These are phyloP conservation scores for Xylaria sp. DNA, from an alignment of 2,329 filamentous ascomycete genomes.

Conservation along the genomic window DNA sequence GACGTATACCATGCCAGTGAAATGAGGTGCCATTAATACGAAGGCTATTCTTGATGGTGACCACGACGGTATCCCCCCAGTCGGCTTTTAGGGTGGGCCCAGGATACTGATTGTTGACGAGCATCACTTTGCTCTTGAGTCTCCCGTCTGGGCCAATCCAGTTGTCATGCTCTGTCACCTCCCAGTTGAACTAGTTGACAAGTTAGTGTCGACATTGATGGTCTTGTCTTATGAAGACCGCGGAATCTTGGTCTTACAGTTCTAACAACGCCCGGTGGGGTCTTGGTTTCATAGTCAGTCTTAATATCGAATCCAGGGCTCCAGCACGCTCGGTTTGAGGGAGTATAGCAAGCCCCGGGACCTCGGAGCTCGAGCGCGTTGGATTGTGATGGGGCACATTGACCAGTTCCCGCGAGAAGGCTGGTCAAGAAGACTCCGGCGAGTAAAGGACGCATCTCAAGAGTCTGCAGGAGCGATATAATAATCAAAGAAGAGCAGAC, in stretches of 20 bases:
- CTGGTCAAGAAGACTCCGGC: slow-evolving; percentile 23
- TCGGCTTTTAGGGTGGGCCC: slow-evolving; percentile 74
- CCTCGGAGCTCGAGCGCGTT: slow-evolving; percentile 27
- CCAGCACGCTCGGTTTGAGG: slow-evolving; percentile 46
- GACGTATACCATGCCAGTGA: slow-evolving; percentile 56
- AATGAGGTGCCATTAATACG: slow-evolving; percentile 54
- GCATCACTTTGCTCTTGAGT: slow-evolving; percentile 57
- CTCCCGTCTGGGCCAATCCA: slow-evolving; percentile 45
- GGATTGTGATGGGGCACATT: slow-evolving; percentile 29
- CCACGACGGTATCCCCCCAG: slow-evolving; percentile 71
- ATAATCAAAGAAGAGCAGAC: not conserved
- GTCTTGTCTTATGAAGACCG: slow-evolving; percentile 53
- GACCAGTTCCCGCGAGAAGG: slow-evolving; percentile 26
- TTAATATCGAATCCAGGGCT: slow-evolving; percentile 42
- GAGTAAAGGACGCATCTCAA: slow-evolving; percentile 28
- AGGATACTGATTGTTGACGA: slow-evolving; percentile 74
- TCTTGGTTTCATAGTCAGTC: slow-evolving; percentile 45
- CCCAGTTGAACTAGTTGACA: slow-evolving; percentile 39
- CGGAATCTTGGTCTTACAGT: slow-evolving; percentile 30
- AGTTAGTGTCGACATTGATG: not conserved
- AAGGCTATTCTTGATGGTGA: slow-evolving; percentile 78
- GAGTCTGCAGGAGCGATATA: not conserved
- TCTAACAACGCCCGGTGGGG: slow-evolving; percentile 37
- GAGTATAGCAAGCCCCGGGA: slow-evolving; percentile 36
- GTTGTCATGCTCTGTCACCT: slow-evolving; percentile 42